phyloP scores from a whole-genome alignment of 768 basidiomycete species.

The Dentipellis sp. region DNA sequence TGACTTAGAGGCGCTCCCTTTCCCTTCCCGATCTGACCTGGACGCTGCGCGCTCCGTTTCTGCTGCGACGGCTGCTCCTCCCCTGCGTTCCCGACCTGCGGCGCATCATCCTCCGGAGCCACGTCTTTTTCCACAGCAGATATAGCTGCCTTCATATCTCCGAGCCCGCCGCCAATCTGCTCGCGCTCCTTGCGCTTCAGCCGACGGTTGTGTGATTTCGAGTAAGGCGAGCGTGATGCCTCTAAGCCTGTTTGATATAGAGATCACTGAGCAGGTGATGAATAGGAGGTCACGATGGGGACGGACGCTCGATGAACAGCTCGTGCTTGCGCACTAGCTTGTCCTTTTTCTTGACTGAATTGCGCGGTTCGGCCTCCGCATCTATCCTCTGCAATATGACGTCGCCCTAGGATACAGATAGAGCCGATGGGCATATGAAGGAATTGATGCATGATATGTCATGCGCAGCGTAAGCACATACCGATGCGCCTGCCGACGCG shows the following conservation, averaged over 20 bases:
- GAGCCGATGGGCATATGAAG: background rate
- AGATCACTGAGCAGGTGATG: background rate
- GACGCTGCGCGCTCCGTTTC: slow-evolving; percentile 18
- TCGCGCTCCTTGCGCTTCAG: slow-evolving; percentile 57
- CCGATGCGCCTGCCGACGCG: slow-evolving; percentile 30
- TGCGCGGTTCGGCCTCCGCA: slow-evolving; percentile 16
- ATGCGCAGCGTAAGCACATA: slow-evolving; percentile 15
- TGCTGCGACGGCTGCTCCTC: background rate
- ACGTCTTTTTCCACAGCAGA: slow-evolving; percentile 28
- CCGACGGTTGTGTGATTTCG: slow-evolving; percentile 64
- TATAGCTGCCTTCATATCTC: slow-evolving; percentile 37
- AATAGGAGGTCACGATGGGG: background rate
- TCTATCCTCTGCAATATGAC: slow-evolving; percentile 33
- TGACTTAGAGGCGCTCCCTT: slow-evolving; percentile 47
- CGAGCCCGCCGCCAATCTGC: slow-evolving; percentile 25
- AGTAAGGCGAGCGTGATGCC: slow-evolving; percentile 43
- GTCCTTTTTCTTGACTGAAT: slow-evolving; percentile 48
- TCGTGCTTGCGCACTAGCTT: slow-evolving; percentile 59
- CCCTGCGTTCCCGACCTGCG: background rate
- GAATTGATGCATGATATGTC: slow-evolving; percentile 3
- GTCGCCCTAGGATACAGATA: slow-evolving; percentile 24
- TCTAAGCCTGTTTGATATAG: slow-evolving; percentile 33
- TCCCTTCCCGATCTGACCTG: slow-evolving; percentile 61
- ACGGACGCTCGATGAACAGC: slow-evolving; percentile 56
- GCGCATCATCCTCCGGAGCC: slow-evolving; percentile 9